Conservation (phyloP, 2,329 filamentous ascomycete species). For the Raffaelea ambrosiae region DNA sequence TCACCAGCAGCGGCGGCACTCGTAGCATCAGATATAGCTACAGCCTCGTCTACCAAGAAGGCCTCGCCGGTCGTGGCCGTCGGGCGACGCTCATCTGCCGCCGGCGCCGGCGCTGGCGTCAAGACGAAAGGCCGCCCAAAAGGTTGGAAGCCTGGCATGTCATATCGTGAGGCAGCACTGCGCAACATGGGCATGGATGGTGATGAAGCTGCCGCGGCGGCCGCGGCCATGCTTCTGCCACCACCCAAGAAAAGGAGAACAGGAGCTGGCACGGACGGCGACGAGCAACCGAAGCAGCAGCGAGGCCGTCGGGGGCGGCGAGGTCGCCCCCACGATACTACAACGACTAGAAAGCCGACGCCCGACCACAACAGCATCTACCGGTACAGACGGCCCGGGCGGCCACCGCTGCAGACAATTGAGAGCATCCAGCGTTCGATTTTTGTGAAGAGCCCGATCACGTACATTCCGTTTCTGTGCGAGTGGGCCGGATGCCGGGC, state of each 20-base stretch:
- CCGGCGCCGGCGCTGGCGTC: background rate
- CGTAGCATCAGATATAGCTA: no score
- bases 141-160: slow-evolving; percentile 31
- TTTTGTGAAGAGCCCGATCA: slow-evolving; percentile 32
- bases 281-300: slow-evolving; percentile 3
- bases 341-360: no score
- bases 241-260: slow-evolving; percentile 3
- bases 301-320: background rate
- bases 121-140: slow-evolving; percentile 35
- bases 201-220: slow-evolving; percentile 1
- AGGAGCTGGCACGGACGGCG: background rate
- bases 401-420: slow-evolving; percentile 27
- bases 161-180: slow-evolving; percentile 17
- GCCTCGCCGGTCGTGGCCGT: slow-evolving; percentile 2
- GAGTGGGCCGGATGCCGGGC: slow-evolving; percentile 53
- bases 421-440: slow-evolving; percentile 23
- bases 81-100: background rate
- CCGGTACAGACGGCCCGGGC: slow-evolving; percentile 27
- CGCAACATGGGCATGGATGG: slow-evolving; percentile 10
- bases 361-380: slow-evolving; percentile 6
- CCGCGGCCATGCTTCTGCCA: slow-evolving; percentile 5
- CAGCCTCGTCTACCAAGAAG: background rate
- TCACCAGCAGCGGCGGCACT: background rate
- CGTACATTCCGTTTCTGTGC: slow-evolving; percentile 46
- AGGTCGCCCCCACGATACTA: no score